A percentile compares a stretch with the other conserved stretches of the same genome.
phyloP scores from a whole-genome alignment of 148 eudicot species.

The Beta vulgaris region DNA sequence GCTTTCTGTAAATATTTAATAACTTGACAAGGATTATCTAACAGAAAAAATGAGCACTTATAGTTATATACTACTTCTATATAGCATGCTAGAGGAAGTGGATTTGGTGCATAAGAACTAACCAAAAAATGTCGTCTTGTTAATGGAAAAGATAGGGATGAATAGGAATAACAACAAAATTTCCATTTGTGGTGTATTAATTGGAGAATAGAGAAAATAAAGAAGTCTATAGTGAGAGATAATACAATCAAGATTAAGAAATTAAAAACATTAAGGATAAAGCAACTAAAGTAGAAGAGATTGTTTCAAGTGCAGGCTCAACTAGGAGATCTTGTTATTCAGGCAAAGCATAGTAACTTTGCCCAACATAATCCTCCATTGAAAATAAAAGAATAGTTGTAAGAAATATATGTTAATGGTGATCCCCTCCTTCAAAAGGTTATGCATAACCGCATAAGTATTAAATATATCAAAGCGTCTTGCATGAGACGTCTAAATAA shows the following conservation, averaged over 20 bases:
- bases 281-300: background rate
- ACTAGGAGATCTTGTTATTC: background rate
- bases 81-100: slow-evolving; percentile 20
- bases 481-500: no score
- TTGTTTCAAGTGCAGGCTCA: background rate
- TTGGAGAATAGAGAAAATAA: background rate
- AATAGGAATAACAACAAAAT: background rate
- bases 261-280: background rate
- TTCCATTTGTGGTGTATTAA: background rate
- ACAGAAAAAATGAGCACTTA: background rate
- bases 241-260: background rate
- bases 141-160: slow-evolving; percentile 2
- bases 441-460: no score
- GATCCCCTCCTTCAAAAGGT: no score
- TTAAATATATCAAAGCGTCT: no score
- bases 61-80: no score
- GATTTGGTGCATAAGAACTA: slow-evolving; percentile 15
- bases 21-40: background rate
- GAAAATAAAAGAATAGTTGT: no score
- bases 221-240: background rate
- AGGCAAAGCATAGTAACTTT: no score
- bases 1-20: background rate
- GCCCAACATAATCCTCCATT: no score
- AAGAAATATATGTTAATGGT: no score
- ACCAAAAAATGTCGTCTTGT: slow-evolving; percentile 4